Base-by-base conservation (phyloP, 257 asterid genomes). In the Ballota nigra region DNA sequence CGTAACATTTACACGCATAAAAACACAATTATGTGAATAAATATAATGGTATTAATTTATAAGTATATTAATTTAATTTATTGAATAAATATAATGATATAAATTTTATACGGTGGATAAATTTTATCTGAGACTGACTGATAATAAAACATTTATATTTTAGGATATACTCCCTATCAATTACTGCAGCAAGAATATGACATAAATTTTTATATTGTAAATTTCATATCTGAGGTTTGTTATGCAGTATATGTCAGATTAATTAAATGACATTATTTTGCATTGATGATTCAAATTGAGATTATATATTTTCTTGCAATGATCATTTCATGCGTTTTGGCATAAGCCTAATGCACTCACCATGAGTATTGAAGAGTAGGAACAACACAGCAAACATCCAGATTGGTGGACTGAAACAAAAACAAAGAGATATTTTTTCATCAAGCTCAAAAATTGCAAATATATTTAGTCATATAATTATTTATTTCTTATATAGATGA, bases 331-430 rank as follows among this genome's bases (percentile, higher is more conserved):
- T 24, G 16, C 2, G 13, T 28, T 56, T 4, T 0, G 8, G 4
- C 18, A 4, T 40, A 56, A 22, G 23, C 23, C 0, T 10, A 41
- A 41, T 64, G 11, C 2, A 73, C 92, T 83, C 52, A 93, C 98
- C 98, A 52, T 93, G 96, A 45, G 97, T 93, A 68, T 91, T 91
- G 83, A 85, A 89, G 81, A 93, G 96, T 13, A 93, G 81, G 81
- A 91, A 93, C 13, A 91, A 6, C 41, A 93, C 96, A 4, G 96
- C 98, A 24, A 83, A 85, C 6, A 87, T 55, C 97, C 98, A 93
- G 47, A 91, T 91, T 59, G 91, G 85, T 7, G 98, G 98, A 65
- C 98, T 93, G 92, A 29, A 58, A 75, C 6, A 11, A 26, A 29
- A 4, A 63, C 5, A 63, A 36, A 31, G 18, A 61, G 60, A 60